These are phyloP conservation scores for Cynanchum wilfordii DNA, from an alignment of 257 asterid species.

Conservation along the genomic window DNA sequence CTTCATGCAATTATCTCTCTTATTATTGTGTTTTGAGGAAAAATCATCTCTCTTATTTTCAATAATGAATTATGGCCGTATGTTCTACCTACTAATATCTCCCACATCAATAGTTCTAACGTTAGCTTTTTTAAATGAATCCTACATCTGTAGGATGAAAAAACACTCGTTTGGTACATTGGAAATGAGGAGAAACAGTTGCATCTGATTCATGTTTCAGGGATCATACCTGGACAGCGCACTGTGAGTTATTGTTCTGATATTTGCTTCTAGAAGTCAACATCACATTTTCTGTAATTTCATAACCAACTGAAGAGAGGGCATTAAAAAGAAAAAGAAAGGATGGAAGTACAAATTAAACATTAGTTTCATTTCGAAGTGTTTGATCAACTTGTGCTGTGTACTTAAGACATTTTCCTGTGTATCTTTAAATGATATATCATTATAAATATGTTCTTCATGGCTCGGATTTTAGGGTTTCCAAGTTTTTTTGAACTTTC, in stretches of 20 bases:
- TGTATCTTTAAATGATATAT: neutral
- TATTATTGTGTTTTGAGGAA: too few relatives aligned
- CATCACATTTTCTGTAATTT: neutral
- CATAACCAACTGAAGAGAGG: neutral
- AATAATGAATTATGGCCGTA: neutral
- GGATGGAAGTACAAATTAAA: neutral
- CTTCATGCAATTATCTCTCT: neutral
- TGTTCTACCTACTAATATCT: neutral
- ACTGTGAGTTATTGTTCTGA: conserved; percentile 36
- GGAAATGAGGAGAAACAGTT: conserved; percentile 63
- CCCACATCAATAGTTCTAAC: neutral
- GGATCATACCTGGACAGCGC: conserved; percentile 74
- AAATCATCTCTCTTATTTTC: too few relatives aligned
- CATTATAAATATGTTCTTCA: neutral
- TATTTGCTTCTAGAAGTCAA: neutral
- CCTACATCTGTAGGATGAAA: conserved; percentile 47
- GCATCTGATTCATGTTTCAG: conserved; percentile 51
- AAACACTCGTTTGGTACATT: conserved; percentile 50
- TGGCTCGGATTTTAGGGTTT: neutral
- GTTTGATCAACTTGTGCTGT: neutral
- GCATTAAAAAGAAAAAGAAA: neutral
- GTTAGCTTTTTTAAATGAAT: neutral
- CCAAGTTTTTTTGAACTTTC: neutral
- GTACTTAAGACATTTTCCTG: neutral
- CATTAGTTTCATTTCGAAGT: neutral